A percentile compares a stretch with the other conserved stretches of the same genome.
Conservation (phyloP, 1,139 yeast species). For the Kodamaea arcana region DNA sequence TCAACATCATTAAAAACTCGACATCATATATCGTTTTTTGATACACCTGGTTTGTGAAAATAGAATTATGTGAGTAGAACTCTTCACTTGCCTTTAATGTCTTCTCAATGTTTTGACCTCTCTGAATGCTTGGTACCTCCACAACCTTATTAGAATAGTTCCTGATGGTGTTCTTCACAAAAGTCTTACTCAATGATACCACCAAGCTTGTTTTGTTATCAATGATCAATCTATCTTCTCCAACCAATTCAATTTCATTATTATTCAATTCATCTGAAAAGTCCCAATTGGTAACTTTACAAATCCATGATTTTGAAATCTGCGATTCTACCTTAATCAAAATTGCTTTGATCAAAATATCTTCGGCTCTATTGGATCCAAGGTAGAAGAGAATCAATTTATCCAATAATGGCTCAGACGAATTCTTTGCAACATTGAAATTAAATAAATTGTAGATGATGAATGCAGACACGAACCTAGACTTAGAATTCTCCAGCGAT, state of each 20-base stretch:
- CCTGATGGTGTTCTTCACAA: constrained; percentile 47
- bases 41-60: constrained; percentile 15
- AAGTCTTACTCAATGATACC: constrained; percentile 51
- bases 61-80: constrained; percentile 17
- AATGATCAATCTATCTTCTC: constrained; percentile 42
- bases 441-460: constrained; percentile 43
- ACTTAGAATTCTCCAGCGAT: constrained; percentile 13
- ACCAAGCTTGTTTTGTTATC: constrained; percentile 46
- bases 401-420: constrained; percentile 45
- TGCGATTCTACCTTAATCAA: constrained; percentile 55
- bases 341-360: constrained; percentile 54
- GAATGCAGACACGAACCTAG: constrained; percentile 41
- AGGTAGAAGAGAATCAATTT: constrained; percentile 49
- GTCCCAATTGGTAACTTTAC: constrained; percentile 62
- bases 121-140: constrained; percentile 6
- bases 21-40: constrained; percentile 48
- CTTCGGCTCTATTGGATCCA: constrained; percentile 63
- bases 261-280: constrained; percentile 40
- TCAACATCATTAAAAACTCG: constrained; percentile 53
- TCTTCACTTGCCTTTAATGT: constrained; percentile 19
- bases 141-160: constrained; percentile 8
- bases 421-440: constrained; percentile 43
- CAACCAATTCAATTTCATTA: constrained; percentile 41
- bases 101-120: constrained; percentile 2
- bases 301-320: constrained; percentile 53